These are phyloP conservation scores for Leccinum subfulvum DNA, from an alignment of 1,284 basidiomycete genomes.

Conservation along the genomic window DNA sequence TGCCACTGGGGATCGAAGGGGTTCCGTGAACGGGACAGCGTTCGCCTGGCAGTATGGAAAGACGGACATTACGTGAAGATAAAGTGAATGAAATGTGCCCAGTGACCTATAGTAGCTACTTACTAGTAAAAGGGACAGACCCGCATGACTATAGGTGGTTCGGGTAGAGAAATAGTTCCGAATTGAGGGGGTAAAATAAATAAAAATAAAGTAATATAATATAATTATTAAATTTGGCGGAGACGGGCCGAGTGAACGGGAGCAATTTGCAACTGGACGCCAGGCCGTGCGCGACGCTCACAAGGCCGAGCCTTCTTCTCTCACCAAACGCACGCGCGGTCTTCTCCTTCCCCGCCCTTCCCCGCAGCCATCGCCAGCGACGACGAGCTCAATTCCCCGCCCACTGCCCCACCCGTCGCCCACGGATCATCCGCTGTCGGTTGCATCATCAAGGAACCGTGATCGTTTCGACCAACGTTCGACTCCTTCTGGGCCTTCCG, in stretches of 20 bases:
- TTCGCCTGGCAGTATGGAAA: background rate
- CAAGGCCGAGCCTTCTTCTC: constrained; percentile 21
- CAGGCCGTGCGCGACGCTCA: constrained; percentile 14
- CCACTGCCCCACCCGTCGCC: background rate
- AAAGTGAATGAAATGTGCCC: constrained; percentile 2
- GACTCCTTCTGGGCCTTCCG: constrained; percentile 13
- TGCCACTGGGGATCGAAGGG: constrained; percentile 4
- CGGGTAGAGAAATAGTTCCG: constrained; percentile 12
- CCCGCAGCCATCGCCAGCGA: constrained; percentile 13
- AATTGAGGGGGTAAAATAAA: constrained; percentile 2
- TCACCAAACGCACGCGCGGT: constrained; percentile 7
- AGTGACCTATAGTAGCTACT: background rate
- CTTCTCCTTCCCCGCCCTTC: background rate
- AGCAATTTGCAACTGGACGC: constrained; percentile 24
- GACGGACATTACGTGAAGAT: constrained; percentile 14
- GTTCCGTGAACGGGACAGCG: constrained; percentile 10
- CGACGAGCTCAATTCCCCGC: constrained; percentile 4
- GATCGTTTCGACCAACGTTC: constrained; percentile 23
- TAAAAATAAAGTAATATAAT: background rate
- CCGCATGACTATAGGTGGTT: constrained; percentile 9
- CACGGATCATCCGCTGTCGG: constrained; percentile 25
- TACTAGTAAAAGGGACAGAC: background rate
- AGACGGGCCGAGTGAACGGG: constrained; percentile 23
- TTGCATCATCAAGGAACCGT: constrained; percentile 27
- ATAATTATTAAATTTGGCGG: background rate